Evolutionary conservation across 305 asterid species (phyloP).

Genomic region (Fraxinus sp.): DNA sequence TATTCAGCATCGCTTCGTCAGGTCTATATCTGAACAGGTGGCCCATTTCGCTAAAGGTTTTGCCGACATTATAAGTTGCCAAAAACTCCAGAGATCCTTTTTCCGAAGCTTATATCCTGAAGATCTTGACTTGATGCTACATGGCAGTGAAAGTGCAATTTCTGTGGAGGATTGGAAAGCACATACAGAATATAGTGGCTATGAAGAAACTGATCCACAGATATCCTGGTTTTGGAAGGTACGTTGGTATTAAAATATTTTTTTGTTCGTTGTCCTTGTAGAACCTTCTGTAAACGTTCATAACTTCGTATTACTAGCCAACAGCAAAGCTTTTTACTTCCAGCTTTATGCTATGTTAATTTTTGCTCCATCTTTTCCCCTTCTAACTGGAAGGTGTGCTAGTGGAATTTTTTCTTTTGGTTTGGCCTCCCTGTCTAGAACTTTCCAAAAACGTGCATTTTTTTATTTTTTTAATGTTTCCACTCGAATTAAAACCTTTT

Average conservation of each 20-base stretch:
- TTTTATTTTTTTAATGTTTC: background rate
- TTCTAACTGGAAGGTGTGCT: background rate
- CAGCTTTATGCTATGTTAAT: background rate
- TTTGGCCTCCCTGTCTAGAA: background rate
- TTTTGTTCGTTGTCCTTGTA: background rate
- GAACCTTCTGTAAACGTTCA: background rate
- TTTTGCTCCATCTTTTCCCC: background rate
- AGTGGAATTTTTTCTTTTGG: background rate
- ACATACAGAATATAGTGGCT: conserved; percentile 75
- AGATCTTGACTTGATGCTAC: conserved; percentile 81
- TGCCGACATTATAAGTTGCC: conserved; percentile 46
- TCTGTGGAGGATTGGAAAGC: conserved; percentile 85
- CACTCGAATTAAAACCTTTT: background rate
- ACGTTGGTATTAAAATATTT: conserved; percentile 1
- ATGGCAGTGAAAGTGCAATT: conserved; percentile 68
- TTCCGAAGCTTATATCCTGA: conserved; percentile 59
- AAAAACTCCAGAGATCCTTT: conserved; percentile 45
- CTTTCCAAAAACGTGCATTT: background rate
- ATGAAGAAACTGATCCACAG: conserved; percentile 60
- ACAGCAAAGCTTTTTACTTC: background rate
- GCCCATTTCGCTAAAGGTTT: conserved; percentile 62
- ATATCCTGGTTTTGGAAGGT: conserved; percentile 97
- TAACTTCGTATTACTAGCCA: background rate
- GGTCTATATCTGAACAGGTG: conserved; percentile 59
- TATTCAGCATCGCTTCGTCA: conserved; percentile 61